Evolutionary conservation across 2,329 filamentous ascomycete species (phyloP).

Genomic region (Dactylellina sp.): DNA sequence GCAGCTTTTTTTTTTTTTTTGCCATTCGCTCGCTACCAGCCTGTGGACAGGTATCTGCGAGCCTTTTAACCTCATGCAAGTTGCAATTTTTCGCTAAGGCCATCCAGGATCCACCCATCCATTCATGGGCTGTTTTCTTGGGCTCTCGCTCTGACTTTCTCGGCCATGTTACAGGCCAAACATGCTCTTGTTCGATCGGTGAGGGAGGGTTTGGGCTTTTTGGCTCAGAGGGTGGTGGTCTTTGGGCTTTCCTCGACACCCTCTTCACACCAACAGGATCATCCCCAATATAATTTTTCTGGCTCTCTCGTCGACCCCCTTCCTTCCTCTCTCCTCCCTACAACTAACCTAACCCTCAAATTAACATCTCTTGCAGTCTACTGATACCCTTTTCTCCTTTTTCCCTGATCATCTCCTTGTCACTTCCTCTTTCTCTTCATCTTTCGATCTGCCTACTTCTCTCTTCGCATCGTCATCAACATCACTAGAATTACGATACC

Average conservation of each 20-base stretch:
- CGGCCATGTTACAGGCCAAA: no score
- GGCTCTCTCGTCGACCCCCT: constrained; percentile 41
- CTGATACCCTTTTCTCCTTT: constrained; percentile 34
- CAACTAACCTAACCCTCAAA: constrained; percentile 16
- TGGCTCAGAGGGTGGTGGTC: background rate
- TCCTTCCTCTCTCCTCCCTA: constrained; percentile 35
- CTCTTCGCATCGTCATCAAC: constrained; percentile 8
- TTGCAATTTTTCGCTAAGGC: constrained; percentile 56
- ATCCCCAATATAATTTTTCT: constrained; percentile 58
- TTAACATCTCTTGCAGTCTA: constrained; percentile 32
- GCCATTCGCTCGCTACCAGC: constrained; percentile 56
- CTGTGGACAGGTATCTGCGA: constrained; percentile 48
- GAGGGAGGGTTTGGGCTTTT: constrained; percentile 10
- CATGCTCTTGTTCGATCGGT: constrained; percentile 40
- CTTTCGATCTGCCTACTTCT: constrained; percentile 35
- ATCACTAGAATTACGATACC: background rate
- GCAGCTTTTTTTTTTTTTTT: constrained; percentile 39
- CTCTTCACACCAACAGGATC: constrained; percentile 56
- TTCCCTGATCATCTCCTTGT: constrained; percentile 29
- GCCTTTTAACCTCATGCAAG: constrained; percentile 54
- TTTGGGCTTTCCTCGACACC: constrained; percentile 37
- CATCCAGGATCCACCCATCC: constrained; percentile 54
- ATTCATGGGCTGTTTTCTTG: constrained; percentile 26
- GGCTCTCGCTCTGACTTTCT: constrained; percentile 1
- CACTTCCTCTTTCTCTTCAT: constrained; percentile 13